These are phyloP conservation scores for Diaporthe citrichinensis DNA, from an alignment of 2,329 filamentous ascomycete genomes.

Conservation along the genomic window DNA sequence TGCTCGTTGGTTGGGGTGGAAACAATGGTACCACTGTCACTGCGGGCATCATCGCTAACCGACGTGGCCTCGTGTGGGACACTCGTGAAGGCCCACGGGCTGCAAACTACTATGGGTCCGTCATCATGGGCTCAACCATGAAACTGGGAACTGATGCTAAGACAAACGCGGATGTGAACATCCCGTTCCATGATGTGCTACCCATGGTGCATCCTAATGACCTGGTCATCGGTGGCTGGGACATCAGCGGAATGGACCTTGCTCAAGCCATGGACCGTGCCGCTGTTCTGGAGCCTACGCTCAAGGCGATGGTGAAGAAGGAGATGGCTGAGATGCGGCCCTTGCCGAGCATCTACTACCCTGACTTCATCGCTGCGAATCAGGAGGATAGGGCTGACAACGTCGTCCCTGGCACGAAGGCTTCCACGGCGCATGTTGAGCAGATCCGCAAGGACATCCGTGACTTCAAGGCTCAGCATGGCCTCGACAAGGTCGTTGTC, in stretches of 20 bases:
- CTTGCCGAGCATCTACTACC: conserved; percentile 96
- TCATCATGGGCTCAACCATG: conserved; percentile 97
- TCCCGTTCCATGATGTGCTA: conserved; percentile 93
- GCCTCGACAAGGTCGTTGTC: conserved; percentile 94
- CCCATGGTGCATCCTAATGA: conserved; percentile 99
- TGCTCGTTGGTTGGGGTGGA: conserved; percentile 97
- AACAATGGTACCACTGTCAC: conserved; percentile 99
- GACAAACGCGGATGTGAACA: conserved; percentile 91
- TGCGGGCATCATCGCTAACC: conserved; percentile 96
- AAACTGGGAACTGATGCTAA: conserved; percentile 92
- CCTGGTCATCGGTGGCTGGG: conserved; percentile 95
- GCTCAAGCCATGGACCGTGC: conserved; percentile 96
- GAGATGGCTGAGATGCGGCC: conserved; percentile 92
- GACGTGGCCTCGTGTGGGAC: conserved; percentile 87
- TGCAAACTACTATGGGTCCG: conserved; percentile 98
- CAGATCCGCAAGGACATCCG: conserved; percentile 93
- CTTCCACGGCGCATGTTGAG: conserved; percentile 89
- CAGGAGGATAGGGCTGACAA: conserved; percentile 98
- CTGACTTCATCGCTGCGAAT: conserved; percentile 99
- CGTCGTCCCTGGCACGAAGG: conserved; percentile 85
- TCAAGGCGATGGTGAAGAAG: conserved; percentile 92
- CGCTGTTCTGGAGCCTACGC: conserved; percentile 92
- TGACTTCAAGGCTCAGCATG: conserved; percentile 89
- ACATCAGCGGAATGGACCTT: conserved; percentile 93
- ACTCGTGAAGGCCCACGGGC: conserved; percentile 88